Evolutionary conservation across 228 moss, liverwort and hornwort genomes (phyloP), one percentile per base, ranked within the genome.

Genomic region (Sphagnum magellanicum): DNA sequence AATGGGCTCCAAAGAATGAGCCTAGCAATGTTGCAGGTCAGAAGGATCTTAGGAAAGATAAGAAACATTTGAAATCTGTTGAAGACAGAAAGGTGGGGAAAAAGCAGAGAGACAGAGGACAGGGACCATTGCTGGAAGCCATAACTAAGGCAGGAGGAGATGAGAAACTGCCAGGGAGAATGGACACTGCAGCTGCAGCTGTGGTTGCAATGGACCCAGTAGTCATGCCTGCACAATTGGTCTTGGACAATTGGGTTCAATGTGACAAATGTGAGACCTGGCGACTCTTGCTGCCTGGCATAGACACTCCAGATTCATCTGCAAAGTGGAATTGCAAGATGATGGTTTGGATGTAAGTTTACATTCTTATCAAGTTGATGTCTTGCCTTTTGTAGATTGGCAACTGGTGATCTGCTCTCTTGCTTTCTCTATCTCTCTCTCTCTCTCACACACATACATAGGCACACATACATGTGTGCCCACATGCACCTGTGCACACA

Each of bases 301-400:
- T 91, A 60, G 65, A 84, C 60, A 80, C 84, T 59, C 69, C 69
- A 16, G 72, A 73, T 58, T 72, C 89, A 53, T 86, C 86, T 16
- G 89, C 89, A 59, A 88, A 89, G 66, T 96, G 92, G 91, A 80
- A 83, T 53, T 96, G 96, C 88, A 89, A 83, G 79, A 87, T 87
- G 84, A 96, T 96, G 91, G 76, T 81, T 51, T 96, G 96, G 96
- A 86, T 96, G 96, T 96, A 89, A 74, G 95, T 90, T 48, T 13
- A 12, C 48, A 64, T 48, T 49, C 10, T 32, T 32, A 32, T 32
- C 32, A 32, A 32, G 32, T 55, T 32, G 32, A 32, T 32, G 32
- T 32, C 32, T 32, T 32, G 32, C 32, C 32, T 32, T 32, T 32
- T 32, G 32, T 32, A 32, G 32, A 32, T 3, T 32, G 3, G 32